Conservation (phyloP, 2,329 filamentous ascomycete genomes). For the Fonsecaea multimorphosa region DNA sequence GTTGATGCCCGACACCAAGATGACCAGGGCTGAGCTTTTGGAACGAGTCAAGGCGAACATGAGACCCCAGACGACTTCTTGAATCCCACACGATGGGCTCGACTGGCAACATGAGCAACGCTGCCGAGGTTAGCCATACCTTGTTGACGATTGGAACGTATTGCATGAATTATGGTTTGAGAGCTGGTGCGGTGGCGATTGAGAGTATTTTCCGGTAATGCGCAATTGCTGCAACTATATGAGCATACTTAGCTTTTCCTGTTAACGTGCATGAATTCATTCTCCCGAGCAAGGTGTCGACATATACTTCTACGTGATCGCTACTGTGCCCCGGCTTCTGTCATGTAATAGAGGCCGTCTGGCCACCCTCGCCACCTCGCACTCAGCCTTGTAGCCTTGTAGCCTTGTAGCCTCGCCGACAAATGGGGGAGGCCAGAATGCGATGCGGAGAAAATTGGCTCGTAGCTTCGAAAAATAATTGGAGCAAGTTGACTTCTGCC, state of each 20-base stretch:
- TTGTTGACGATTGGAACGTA: not conserved
- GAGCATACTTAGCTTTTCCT: not conserved
- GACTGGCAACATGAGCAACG: not conserved
- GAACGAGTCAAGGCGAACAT: conserved; percentile 74
- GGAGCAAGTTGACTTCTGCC: not conserved
- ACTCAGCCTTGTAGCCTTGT: conserved; percentile 9
- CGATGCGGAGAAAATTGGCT: conserved; percentile 18
- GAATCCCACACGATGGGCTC: not conserved
- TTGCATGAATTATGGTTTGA: not conserved
- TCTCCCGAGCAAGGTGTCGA: too few relatives aligned
- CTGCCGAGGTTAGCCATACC: not conserved
- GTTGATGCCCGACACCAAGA: conserved; percentile 64
- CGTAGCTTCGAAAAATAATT: not conserved
- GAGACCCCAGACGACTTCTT: conserved; percentile 33
- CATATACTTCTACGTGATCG: not conserved
- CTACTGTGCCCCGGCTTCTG: not conserved
- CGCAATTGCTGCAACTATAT: too few relatives aligned
- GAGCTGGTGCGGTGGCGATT: not conserved
- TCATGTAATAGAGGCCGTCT: not conserved
- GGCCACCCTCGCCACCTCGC: not conserved
- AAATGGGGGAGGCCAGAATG: not conserved
- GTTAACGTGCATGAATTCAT: not conserved
- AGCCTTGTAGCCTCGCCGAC: conserved; percentile 1
- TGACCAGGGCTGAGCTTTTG: conserved; percentile 68
- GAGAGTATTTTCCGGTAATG: too few relatives aligned